Conservation (phyloP, 2,329 filamentous ascomycete species). For the Diaporthe nobilis region DNA sequence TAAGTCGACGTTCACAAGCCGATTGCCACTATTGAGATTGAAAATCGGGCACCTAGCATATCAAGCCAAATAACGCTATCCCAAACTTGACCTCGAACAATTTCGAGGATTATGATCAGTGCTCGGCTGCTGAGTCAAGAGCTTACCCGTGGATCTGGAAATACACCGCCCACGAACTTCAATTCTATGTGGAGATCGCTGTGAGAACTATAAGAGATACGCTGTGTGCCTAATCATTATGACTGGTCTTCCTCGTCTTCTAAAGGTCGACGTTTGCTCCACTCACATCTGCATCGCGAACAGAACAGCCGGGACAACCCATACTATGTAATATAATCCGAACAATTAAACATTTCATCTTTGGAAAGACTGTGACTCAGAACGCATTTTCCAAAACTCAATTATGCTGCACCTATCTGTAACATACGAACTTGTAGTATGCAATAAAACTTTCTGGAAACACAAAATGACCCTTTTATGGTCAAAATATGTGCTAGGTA, state of each 20-base stretch:
- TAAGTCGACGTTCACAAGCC: neutral
- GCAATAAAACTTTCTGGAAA: too few species aligned
- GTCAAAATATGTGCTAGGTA: neutral
- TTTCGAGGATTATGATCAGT: neutral
- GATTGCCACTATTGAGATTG: too few species aligned
- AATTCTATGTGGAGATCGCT: neutral
- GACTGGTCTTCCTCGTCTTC: neutral
- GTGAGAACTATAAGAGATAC: too few species aligned
- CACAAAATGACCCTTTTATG: too few species aligned
- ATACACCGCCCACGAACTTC: neutral
- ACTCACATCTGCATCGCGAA: neutral
- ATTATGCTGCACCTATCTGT: neutral
- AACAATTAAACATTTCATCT: neutral
- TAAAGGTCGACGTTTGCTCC: neutral
- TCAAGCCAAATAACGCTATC: neutral
- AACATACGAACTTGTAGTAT: neutral
- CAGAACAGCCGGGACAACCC: neutral
- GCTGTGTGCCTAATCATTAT: neutral
- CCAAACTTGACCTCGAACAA: neutral
- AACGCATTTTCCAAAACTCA: neutral
- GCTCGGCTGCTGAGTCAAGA: neutral
- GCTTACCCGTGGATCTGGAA: neutral
- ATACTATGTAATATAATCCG: neutral
- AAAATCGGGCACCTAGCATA: neutral
- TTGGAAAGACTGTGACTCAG: neutral